Evolutionary conservation across 257 asterid species (phyloP).

Genomic region (Solanum verrucosum): DNA sequence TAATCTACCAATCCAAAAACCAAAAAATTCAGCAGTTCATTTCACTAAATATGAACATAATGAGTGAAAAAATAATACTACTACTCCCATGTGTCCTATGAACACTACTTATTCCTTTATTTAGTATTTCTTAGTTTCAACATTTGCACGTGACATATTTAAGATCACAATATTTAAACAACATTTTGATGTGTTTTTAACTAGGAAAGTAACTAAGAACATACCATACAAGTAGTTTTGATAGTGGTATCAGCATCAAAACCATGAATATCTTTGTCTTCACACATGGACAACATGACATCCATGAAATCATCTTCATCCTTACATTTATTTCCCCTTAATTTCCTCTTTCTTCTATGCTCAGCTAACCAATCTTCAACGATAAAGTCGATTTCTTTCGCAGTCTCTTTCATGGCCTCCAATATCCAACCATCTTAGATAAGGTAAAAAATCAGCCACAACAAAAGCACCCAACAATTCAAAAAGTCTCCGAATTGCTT

Average conservation of each 20-base stretch:
- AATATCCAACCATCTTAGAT: conserved; percentile 15
- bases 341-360: background rate
- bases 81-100: too few species aligned
- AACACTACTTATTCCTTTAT: too few species aligned
- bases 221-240: conserved; percentile 27
- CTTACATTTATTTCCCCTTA: background rate
- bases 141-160: too few species aligned
- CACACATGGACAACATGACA: conserved; percentile 6
- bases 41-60: too few species aligned
- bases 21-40: background rate
- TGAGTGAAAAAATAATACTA: too few species aligned
- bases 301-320: conserved; percentile 18
- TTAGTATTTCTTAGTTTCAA: too few species aligned
- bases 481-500: conserved; percentile 6
- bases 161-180: too few species aligned
- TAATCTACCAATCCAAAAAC: background rate
- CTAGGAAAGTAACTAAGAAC: background rate
- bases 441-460: conserved; percentile 16
- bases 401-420: conserved; percentile 18
- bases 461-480: background rate
- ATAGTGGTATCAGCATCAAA: conserved; percentile 11
- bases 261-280: background rate
- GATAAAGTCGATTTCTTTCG: conserved; percentile 8
- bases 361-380: conserved; percentile 19
- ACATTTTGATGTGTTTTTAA: too few species aligned